phyloP scores from a whole-genome alignment of 2,329 filamentous ascomycete species.

The Pseudogymnoascus sp. region DNA sequence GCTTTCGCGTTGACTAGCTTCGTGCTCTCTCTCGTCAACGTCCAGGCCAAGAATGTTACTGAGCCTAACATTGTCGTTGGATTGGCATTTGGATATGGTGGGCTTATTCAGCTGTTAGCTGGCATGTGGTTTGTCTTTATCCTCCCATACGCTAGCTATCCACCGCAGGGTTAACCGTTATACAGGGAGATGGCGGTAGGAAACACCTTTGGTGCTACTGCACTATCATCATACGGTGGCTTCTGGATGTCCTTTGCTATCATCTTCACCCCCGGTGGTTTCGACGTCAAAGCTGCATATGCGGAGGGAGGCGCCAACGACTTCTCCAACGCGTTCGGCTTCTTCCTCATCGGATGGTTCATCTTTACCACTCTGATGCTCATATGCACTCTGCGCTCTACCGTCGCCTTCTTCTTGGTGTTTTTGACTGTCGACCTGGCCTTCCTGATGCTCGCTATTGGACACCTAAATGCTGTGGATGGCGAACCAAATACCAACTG shows the following conservation, averaged over 20 bases:
- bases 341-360: conserved; percentile 54
- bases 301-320: conserved; percentile 19
- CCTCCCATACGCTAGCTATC: neutral
- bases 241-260: conserved; percentile 55
- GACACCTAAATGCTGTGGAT: conserved; percentile 30
- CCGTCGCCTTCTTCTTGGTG: conserved; percentile 50
- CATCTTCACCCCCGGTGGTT: conserved; percentile 49
- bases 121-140: conserved; percentile 51
- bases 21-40: conserved; percentile 50
- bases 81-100: conserved; percentile 54
- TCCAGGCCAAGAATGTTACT: conserved; percentile 38
- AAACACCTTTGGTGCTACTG: conserved; percentile 56
- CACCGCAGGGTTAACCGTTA: no score
- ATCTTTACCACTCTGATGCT: conserved; percentile 53
- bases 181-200: conserved; percentile 53
- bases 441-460: conserved; percentile 50
- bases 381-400: conserved; percentile 49
- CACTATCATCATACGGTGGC: conserved; percentile 53
- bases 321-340: conserved; percentile 44
- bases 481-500: conserved; percentile 31
- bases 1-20: conserved; percentile 58
- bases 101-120: conserved; percentile 58
- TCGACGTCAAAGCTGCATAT: conserved; percentile 37
- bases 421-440: conserved; percentile 51
- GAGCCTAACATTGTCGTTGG: conserved; percentile 46